Conservation (phyloP, 2,329 filamentous ascomycete genomes). For the Tricladium varicosporioides region DNA sequence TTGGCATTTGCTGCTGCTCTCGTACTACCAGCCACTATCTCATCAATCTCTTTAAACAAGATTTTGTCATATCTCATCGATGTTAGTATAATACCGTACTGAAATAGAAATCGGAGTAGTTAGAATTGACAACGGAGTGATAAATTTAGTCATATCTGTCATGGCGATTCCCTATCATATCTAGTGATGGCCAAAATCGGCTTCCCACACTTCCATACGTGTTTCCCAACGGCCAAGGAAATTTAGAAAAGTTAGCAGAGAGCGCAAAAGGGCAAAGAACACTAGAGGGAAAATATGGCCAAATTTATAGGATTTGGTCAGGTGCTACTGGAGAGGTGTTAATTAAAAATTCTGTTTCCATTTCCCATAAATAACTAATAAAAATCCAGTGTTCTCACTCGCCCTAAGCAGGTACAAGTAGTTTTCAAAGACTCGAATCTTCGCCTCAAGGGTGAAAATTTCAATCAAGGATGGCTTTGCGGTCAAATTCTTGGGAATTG, state of each 20-base stretch:
- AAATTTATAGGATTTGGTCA: not conserved
- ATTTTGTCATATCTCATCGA: not conserved
- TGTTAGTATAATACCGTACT: not conserved
- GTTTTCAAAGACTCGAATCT: not conserved
- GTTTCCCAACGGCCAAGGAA: not conserved
- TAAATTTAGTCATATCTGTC: slow-evolving; percentile 3
- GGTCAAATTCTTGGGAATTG: not conserved
- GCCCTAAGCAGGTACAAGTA: not conserved
- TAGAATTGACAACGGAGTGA: not conserved
- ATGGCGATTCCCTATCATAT: slow-evolving; percentile 5
- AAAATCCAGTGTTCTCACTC: not conserved
- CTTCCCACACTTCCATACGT: not conserved
- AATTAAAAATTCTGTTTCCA: not conserved
- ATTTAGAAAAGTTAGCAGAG: not conserved
- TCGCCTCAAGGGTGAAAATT: not conserved
- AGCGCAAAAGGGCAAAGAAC: not conserved
- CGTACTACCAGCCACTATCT: not conserved
- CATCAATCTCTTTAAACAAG: slow-evolving; percentile 1
- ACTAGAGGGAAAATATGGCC: not conserved
- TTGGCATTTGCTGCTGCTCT: not conserved
- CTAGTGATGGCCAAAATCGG: not conserved
- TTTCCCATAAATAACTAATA: not conserved
- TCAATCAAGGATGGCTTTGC: not conserved
- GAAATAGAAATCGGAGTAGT: too few species aligned
- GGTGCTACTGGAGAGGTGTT: not conserved